These are phyloP conservation scores for Globisporangium uncinulatum DNA, from an alignment of 352 stramenopile genomes.

Conservation along the genomic window DNA sequence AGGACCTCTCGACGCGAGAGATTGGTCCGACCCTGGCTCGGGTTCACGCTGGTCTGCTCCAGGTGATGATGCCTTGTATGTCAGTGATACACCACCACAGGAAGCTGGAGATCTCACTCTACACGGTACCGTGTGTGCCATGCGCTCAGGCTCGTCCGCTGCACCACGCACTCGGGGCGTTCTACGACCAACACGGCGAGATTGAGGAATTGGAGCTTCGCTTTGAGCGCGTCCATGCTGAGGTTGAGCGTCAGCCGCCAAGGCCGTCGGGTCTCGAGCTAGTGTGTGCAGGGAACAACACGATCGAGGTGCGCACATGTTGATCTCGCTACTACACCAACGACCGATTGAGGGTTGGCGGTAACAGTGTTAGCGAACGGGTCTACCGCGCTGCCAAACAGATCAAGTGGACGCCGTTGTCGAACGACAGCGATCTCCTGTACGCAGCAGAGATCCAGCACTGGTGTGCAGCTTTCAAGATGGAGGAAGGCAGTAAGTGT, in stretches of 20 bases:
- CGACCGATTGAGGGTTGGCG: not conserved
- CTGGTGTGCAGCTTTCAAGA: slow-evolving; percentile 1
- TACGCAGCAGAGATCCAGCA: slow-evolving; percentile 28
- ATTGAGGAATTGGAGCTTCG: slow-evolving; percentile 10
- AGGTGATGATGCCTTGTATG: not conserved
- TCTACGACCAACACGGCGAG: slow-evolving; percentile 5
- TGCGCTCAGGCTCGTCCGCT: slow-evolving; percentile 2
- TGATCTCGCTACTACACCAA: not conserved
- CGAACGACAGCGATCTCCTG: slow-evolving; percentile 17
- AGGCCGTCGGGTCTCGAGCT: slow-evolving; percentile 17
- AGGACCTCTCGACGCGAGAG: not conserved
- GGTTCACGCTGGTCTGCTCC: slow-evolving; percentile 8
- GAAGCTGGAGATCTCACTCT: no score
- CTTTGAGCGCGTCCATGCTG: slow-evolving; percentile 11
- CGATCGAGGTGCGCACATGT: slow-evolving; percentile 22
- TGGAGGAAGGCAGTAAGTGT: not conserved
- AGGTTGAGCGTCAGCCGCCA: slow-evolving; percentile 15
- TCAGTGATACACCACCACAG: no score
- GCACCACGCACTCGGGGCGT: slow-evolving; percentile 3
- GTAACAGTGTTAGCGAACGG: not conserved
- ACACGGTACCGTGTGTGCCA: not conserved
- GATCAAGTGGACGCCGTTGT: slow-evolving; percentile 25
- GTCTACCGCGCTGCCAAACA: not conserved
- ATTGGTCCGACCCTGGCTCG: not conserved
- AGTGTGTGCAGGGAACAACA: slow-evolving; percentile 13